These are phyloP conservation scores for Trichoderma atroviride DNA, from an alignment of 2,329 filamentous ascomycete genomes.

Conservation along the genomic window DNA sequence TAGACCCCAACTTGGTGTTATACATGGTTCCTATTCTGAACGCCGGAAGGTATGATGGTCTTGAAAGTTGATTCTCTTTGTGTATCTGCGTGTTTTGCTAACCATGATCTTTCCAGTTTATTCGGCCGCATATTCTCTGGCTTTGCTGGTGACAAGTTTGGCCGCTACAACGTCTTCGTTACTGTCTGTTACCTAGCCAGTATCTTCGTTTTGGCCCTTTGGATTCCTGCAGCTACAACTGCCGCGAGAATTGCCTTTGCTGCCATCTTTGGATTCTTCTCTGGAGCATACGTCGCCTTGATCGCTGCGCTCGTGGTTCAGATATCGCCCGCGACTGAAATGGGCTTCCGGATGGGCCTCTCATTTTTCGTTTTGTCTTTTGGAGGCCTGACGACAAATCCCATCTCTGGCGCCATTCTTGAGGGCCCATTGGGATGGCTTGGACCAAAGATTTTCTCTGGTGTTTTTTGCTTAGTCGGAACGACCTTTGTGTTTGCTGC, in stretches of 20 bases:
- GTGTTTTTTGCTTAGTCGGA: constrained; percentile 38
- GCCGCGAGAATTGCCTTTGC: constrained; percentile 38
- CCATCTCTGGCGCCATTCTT: constrained; percentile 55
- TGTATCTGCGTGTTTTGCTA: neutral
- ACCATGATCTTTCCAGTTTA: constrained; percentile 22
- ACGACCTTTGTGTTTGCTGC: constrained; percentile 34
- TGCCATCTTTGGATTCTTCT: constrained; percentile 41
- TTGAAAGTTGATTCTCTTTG: neutral
- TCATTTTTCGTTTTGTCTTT: constrained; percentile 58
- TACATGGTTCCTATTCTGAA: constrained; percentile 36
- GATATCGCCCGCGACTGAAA: constrained; percentile 52
- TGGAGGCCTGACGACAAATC: constrained; percentile 58
- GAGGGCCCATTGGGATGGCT: constrained; percentile 36
- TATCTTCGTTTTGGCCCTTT: constrained; percentile 41
- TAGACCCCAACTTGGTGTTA: constrained; percentile 28
- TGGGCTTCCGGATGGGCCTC: constrained; percentile 40
- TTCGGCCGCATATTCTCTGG: constrained; percentile 34
- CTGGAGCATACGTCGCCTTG: constrained; percentile 40
- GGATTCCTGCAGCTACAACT: constrained; percentile 38
- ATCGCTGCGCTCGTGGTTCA: constrained; percentile 44
- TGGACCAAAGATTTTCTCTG: constrained; percentile 44
- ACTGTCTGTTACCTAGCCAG: constrained; percentile 46
- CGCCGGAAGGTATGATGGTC: constrained; percentile 28
- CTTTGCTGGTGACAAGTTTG: constrained; percentile 33
- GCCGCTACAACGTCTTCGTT: constrained; percentile 41